Conservation (phyloP, 2,329 filamentous ascomycete species). For the Penicillium carneum region DNA sequence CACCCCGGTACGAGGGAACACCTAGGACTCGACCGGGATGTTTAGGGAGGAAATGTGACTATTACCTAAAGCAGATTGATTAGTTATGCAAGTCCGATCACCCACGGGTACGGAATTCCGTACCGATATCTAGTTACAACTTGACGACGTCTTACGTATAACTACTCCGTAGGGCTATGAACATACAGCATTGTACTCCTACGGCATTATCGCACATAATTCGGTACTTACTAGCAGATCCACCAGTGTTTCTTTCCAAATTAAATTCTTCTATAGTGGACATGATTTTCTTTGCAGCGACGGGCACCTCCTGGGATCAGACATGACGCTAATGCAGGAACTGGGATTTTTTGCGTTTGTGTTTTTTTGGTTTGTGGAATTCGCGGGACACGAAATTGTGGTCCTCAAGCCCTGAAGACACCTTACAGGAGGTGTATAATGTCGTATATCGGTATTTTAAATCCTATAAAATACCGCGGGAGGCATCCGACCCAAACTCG, state of each 20-base stretch:
- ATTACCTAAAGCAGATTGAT: conserved; percentile 11
- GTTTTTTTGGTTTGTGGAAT: conserved; percentile 5
- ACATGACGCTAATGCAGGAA: conserved; percentile 50
- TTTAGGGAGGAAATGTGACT: conserved; percentile 1
- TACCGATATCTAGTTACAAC: not conserved
- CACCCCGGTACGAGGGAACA: not conserved
- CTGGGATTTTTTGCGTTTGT: conserved; percentile 31
- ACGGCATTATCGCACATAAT: not conserved
- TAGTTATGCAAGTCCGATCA: conserved; percentile 21
- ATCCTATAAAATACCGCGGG: conserved; percentile 20
- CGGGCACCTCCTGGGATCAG: conserved; percentile 21
- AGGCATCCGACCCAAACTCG: conserved; percentile 17
- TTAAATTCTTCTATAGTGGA: conserved; percentile 14
- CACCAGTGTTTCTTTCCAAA: not conserved
- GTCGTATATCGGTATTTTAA: not conserved
- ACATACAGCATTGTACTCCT: not conserved
- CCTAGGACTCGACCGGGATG: not conserved
- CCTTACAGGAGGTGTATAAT: not conserved
- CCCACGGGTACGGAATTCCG: not conserved
- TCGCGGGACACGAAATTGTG: not conserved
- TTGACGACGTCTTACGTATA: not conserved
- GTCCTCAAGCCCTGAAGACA: not conserved
- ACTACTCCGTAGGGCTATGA: not conserved
- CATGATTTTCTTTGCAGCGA: conserved; percentile 21
- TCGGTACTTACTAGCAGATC: not conserved